These are phyloP conservation scores for Metschnikowia santaceciliae DNA, from an alignment of 805 yeast species.

Conservation along the genomic window DNA sequence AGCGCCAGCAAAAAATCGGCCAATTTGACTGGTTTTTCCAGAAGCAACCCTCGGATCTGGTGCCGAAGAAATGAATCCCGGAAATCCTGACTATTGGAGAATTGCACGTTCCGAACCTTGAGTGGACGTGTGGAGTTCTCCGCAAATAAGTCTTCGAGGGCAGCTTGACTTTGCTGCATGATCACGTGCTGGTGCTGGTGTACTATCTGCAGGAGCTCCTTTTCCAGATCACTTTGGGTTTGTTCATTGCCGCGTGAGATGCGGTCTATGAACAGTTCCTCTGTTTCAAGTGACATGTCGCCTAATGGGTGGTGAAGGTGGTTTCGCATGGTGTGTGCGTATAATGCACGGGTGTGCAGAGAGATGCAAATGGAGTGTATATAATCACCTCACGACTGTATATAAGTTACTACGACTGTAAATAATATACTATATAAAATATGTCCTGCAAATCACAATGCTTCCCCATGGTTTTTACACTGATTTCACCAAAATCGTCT, in stretches of 20 bases:
- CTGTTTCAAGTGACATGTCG: slow-evolving; percentile 24
- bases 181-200: slow-evolving; percentile 29
- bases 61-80: slow-evolving; percentile 42
- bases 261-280: slow-evolving; percentile 33
- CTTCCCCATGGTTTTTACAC: too few species aligned
- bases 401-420: too few species aligned
- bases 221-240: slow-evolving; percentile 20
- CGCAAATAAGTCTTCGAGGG: slow-evolving; percentile 30
- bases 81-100: slow-evolving; percentile 46
- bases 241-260: slow-evolving; percentile 14
- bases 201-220: slow-evolving; percentile 24
- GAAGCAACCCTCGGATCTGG: slow-evolving; percentile 48
- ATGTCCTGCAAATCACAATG: too few species aligned
- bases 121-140: slow-evolving; percentile 40
- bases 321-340: too few species aligned
- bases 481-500: too few species aligned
- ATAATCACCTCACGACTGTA: too few species aligned
- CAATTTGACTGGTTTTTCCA: slow-evolving; percentile 34
- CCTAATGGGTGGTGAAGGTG: not conserved
- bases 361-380: too few species aligned
- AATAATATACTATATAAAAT: too few species aligned
- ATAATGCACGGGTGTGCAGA: not conserved
- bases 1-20: slow-evolving; percentile 36
- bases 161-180: slow-evolving; percentile 30
- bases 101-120: slow-evolving; percentile 40